These are phyloP conservation scores for Prototheca wickerhamii DNA, from an alignment of 163 green algal genomes.

Conservation along the genomic window DNA sequence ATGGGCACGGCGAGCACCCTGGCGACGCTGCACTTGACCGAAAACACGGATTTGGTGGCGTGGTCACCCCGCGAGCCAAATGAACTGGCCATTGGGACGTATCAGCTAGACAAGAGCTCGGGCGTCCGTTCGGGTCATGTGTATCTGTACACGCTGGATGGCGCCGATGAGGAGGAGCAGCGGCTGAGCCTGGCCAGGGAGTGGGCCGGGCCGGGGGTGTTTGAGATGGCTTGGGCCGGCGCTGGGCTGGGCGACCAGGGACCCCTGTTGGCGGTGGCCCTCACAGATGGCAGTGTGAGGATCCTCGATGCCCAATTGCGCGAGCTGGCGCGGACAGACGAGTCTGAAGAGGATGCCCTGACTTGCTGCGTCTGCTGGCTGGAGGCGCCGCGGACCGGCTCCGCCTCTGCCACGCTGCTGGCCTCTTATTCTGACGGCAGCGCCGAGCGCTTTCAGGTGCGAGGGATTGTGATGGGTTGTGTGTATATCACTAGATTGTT, in stretches of 20 bases:
- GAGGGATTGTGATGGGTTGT: neutral
- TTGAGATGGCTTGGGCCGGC: too few species aligned
- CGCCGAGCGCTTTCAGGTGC: neutral
- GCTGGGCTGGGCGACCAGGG: too few species aligned
- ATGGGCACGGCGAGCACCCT: neutral
- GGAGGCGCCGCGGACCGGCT: too few species aligned
- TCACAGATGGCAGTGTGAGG: conserved; percentile 46
- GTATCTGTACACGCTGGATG: neutral
- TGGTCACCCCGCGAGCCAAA: conserved; percentile 39
- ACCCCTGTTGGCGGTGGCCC: conserved; percentile 34
- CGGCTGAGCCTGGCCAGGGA: too few species aligned
- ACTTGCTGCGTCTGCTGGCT: neutral
- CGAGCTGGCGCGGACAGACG: too few species aligned
- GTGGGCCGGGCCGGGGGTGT: too few species aligned
- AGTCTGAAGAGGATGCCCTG: neutral
- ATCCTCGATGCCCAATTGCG: too few species aligned
- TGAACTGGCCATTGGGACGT: conserved; percentile 52
- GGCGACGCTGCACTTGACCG: neutral
- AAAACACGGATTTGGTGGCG: conserved; percentile 30
- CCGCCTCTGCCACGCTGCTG: neutral
- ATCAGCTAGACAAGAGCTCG: conserved; percentile 50
- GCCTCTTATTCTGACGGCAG: conserved; percentile 8
- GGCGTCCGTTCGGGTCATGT: neutral
- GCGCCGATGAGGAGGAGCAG: too few species aligned
- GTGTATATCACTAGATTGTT: neutral